Conservation (phyloP, 192 early-diverging fungal genomes). For the Coemansia sp. region DNA sequence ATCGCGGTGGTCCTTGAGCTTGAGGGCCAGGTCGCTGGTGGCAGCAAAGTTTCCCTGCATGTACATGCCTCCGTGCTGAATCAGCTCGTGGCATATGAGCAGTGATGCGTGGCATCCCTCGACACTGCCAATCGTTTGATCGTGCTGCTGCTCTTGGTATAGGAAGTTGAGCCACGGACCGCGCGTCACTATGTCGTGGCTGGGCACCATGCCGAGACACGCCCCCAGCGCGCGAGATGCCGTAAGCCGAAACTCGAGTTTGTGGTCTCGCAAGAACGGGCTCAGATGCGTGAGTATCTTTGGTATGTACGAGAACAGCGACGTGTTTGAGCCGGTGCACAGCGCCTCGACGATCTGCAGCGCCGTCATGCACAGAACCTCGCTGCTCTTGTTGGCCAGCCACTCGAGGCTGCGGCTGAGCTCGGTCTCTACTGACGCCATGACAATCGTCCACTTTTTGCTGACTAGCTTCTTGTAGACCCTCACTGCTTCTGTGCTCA, state of each 20-base stretch:
- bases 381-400: constrained; percentile 18
- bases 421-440: constrained; percentile 16
- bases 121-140: constrained; percentile 66
- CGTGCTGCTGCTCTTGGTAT: constrained; percentile 79
- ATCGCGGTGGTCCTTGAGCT: constrained; percentile 78
- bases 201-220: constrained; percentile 77
- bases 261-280: constrained; percentile 78
- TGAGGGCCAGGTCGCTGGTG: constrained; percentile 73
- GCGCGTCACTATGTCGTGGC: constrained; percentile 71
- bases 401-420: constrained; percentile 29
- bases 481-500: constrained; percentile 23
- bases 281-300: constrained; percentile 89
- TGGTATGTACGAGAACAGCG: constrained; percentile 80
- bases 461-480: constrained; percentile 21
- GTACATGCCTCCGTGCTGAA: constrained; percentile 81
- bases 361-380: constrained; percentile 26
- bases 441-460: constrained; percentile 18
- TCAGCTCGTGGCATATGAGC: constrained; percentile 75
- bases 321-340: constrained; percentile 58
- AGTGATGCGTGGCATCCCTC: constrained; percentile 87
- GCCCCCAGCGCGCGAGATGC: constrained; percentile 81
- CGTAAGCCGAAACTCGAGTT: constrained; percentile 75
- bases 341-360: constrained; percentile 24
- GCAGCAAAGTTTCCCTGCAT: constrained; percentile 77
- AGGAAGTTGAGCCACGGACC: constrained; percentile 73